These are phyloP conservation scores for Cercospora brassicicola DNA, from an alignment of 2,329 filamentous ascomycete species.

Conservation along the genomic window DNA sequence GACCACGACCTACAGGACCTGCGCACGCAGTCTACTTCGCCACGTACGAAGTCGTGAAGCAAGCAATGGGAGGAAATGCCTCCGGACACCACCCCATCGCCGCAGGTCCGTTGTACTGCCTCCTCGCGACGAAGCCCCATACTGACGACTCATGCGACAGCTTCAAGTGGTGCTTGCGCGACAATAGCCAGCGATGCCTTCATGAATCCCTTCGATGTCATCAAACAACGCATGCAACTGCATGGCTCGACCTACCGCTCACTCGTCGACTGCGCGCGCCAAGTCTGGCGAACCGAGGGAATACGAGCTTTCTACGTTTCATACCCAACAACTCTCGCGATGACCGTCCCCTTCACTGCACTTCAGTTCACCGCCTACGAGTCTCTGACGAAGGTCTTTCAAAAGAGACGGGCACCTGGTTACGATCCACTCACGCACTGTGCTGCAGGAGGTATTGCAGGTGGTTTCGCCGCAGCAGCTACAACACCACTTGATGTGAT, in stretches of 20 bases:
- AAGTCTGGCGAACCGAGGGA: slow-evolving; percentile 85
- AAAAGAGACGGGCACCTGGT: slow-evolving; percentile 53
- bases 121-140: not conserved
- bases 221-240: slow-evolving; percentile 99
- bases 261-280: slow-evolving; percentile 80
- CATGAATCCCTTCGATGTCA: slow-evolving; percentile 99
- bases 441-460: slow-evolving; percentile 84
- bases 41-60: slow-evolving; percentile 96
- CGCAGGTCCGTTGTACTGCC: slow-evolving; percentile 62
- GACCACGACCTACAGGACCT: slow-evolving; percentile 62
- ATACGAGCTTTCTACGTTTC: slow-evolving; percentile 94
- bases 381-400: slow-evolving; percentile 90
- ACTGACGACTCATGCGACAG: slow-evolving; percentile 50
- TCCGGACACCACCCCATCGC: slow-evolving; percentile 89
- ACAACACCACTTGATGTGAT: slow-evolving; percentile 98
- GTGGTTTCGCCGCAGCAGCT: slow-evolving; percentile 87
- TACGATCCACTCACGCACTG: slow-evolving; percentile 96
- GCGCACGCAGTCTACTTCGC: slow-evolving; percentile 98
- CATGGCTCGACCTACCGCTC: slow-evolving; percentile 91
- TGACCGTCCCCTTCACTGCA: slow-evolving; percentile 97
- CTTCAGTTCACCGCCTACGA: slow-evolving; percentile 98
- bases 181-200: slow-evolving; percentile 97
- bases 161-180: slow-evolving; percentile 87
- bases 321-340: slow-evolving; percentile 94
- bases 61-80: slow-evolving; percentile 89